A percentile compares a stretch with the other conserved stretches of the same genome.
Conservation (phyloP, 176 grass and related monocot genomes). For the Otatea glauca region DNA sequence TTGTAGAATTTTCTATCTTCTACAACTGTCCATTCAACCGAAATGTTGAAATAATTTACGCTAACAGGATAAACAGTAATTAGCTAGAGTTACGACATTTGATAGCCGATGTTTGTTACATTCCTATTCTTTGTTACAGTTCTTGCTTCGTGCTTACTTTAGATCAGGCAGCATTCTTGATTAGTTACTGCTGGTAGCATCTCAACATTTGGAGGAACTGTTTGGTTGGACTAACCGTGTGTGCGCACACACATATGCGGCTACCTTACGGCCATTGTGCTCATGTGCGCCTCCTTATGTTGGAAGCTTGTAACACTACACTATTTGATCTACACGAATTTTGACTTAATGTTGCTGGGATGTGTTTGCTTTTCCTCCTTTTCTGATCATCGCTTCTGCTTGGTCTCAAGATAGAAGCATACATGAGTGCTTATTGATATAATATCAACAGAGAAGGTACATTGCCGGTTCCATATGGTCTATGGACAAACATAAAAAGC, state of each 20-base stretch:
- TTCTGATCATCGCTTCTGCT: neutral
- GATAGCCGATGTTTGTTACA: neutral
- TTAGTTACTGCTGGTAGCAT: neutral
- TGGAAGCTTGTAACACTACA: neutral
- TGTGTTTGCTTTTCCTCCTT: neutral
- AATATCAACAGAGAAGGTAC: no score
- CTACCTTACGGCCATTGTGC: neutral
- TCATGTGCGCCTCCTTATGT: neutral
- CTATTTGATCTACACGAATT: neutral
- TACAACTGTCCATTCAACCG: neutral
- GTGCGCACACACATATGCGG: neutral
- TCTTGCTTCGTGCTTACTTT: neutral
- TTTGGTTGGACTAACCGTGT: neutral
- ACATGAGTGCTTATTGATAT: slow-evolving; percentile 47
- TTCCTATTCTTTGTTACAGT: neutral
- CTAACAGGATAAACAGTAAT: neutral
- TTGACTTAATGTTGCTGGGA: neutral
- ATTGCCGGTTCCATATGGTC: slow-evolving; percentile 61
- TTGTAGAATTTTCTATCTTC: neutral
- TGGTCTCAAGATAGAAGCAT: slow-evolving; percentile 28
- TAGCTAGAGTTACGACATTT: neutral
- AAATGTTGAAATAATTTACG: slow-evolving; percentile 11
- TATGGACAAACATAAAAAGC: slow-evolving; percentile 69
- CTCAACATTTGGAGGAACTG: neutral
- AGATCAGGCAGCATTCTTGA: neutral